phyloP scores from a whole-genome alignment of 768 basidiomycete species.

The Psilocybe cubensis region DNA sequence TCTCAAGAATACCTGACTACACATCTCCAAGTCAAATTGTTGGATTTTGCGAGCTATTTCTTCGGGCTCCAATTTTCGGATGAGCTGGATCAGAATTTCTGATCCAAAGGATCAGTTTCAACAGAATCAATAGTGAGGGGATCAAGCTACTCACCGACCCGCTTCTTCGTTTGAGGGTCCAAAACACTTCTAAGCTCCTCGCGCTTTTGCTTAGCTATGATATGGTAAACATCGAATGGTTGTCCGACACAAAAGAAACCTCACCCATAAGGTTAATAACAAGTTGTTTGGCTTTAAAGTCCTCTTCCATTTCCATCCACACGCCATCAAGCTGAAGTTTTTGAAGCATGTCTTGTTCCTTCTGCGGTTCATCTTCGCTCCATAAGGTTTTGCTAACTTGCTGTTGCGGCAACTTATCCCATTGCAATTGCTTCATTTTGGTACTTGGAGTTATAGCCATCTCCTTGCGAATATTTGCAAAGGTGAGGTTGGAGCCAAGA shows the following conservation, averaged over 20 bases:
- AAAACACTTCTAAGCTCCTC: constrained; percentile 92
- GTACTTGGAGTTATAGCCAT: constrained; percentile 81
- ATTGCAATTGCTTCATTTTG: constrained; percentile 98
- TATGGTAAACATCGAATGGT: neutral
- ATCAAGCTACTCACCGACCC: constrained; percentile 70
- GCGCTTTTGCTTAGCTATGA: constrained; percentile 79
- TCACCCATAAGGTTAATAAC: constrained; percentile 89
- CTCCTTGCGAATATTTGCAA: constrained; percentile 75
- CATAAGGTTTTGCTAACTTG: constrained; percentile 87
- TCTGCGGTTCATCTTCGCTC: constrained; percentile 68
- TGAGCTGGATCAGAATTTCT: constrained; percentile 94
- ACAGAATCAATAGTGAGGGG: neutral
- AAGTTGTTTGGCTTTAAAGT: constrained; percentile 95
- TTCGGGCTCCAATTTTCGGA: constrained; percentile 83
- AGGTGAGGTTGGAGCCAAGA: constrained; percentile 60
- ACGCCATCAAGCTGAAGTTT: constrained; percentile 86
- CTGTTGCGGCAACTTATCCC: constrained; percentile 96
- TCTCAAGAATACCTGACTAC: constrained; percentile 86
- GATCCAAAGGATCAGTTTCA: constrained; percentile 8
- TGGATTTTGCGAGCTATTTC: constrained; percentile 84
- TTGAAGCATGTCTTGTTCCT: constrained; percentile 79
- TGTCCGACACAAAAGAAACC: constrained; percentile 10
- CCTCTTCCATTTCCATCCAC: constrained; percentile 96
- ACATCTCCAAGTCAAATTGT: constrained; percentile 85
- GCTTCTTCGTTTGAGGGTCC: constrained; percentile 89